Conservation (phyloP, 2,329 filamentous ascomycete genomes). For the Pyricularia grisea region DNA sequence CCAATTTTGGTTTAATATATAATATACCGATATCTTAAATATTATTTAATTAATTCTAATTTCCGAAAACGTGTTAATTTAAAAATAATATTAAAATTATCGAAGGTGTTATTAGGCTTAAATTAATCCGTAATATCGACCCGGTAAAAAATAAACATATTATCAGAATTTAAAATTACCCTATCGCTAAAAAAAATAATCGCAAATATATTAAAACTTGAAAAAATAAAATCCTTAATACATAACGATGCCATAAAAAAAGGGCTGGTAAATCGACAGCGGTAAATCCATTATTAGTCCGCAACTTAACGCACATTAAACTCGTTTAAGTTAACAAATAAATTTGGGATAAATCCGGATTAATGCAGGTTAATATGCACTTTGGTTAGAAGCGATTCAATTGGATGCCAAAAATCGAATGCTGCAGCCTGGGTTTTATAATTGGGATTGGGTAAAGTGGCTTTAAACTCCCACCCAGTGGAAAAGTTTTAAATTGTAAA, state of each 20-base stretch:
- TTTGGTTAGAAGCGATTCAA: constrained; percentile 20
- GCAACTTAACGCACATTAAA: constrained; percentile 50
- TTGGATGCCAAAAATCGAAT: not conserved
- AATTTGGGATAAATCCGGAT: constrained; percentile 37
- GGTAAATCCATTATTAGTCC: constrained; percentile 53
- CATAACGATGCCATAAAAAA: not conserved
- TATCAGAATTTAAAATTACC: constrained; percentile 44
- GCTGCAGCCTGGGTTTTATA: not conserved
- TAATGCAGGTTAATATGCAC: constrained; percentile 27
- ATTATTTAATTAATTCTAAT: constrained; percentile 11
- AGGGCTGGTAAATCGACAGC: constrained; percentile 23
- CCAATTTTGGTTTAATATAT: constrained; percentile 8
- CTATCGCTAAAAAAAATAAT: constrained; percentile 45
- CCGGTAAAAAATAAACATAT: constrained; percentile 53
- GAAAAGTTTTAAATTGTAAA: not conserved
- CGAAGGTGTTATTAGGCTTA: constrained; percentile 15
- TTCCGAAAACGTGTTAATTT: constrained; percentile 30
- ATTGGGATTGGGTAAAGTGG: not conserved
- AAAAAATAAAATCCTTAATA: constrained; percentile 43
- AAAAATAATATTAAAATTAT: constrained; percentile 47
- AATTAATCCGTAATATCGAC: constrained; percentile 32
- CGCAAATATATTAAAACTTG: constrained; percentile 56
- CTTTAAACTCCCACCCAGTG: not conserved
- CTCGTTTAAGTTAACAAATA: constrained; percentile 53
- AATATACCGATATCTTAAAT: constrained; percentile 8